These are phyloP conservation scores for Solanum bulbocastanum DNA, from an alignment of 257 asterid genomes.

Conservation along the genomic window DNA sequence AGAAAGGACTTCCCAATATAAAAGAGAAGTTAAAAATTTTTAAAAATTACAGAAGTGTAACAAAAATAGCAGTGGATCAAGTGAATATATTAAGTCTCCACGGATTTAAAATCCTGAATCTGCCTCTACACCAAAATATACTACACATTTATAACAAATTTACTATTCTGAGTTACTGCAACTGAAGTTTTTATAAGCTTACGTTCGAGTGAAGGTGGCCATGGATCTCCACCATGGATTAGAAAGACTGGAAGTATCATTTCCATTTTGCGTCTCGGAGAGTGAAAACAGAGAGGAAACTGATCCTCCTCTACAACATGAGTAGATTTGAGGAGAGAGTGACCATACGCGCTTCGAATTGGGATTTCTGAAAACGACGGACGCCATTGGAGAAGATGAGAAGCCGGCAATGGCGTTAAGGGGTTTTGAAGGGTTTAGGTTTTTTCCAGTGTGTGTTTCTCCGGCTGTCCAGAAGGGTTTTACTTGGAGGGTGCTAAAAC, in stretches of 20 bases:
- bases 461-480: neutral
- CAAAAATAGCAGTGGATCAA: neutral
- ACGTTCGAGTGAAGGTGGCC: conserved; percentile 98
- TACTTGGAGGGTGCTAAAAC: neutral
- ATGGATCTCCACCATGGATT: conserved; percentile 91
- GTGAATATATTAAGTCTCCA: neutral
- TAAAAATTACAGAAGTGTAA: neutral
- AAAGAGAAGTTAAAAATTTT: no score
- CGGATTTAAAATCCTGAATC: neutral
- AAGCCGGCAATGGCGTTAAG: neutral
- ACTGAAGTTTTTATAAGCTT: neutral
- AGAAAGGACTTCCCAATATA: no score
- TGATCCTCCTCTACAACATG: conserved; percentile 17
- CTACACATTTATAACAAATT: neutral
- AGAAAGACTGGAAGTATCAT: conserved; percentile 19
- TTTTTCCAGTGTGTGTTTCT: neutral
- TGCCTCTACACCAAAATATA: neutral
- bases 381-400: conserved; percentile 20
- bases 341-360: conserved; percentile 23
- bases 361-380: conserved; percentile 29
- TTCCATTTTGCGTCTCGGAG: conserved; percentile 33
- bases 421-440: conserved; percentile 2
- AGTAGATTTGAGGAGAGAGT: conserved; percentile 28
- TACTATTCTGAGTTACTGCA: neutral
- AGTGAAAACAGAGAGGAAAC: conserved; percentile 25